Conservation (phyloP, 345 rosid species). For the Corymbia maculata region DNA sequence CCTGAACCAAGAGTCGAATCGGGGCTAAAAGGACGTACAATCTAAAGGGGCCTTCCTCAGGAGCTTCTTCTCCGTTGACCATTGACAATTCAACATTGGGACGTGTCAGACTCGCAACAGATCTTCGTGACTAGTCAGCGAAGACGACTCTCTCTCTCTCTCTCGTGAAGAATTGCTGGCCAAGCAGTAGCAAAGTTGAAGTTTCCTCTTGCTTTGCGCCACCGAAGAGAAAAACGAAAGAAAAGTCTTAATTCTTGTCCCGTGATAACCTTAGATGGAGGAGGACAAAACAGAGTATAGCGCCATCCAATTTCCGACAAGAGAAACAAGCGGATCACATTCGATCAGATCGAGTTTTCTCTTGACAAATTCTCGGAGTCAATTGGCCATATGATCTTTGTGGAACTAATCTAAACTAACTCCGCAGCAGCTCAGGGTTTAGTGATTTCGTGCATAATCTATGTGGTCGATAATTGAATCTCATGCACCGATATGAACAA, state of each 20-base stretch:
- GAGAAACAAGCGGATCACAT: background rate
- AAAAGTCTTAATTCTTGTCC: background rate
- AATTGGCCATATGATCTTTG: background rate
- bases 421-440: background rate
- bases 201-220: background rate
- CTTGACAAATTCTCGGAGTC: background rate
- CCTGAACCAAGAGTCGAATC: background rate
- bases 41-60: background rate
- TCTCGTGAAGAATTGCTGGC: background rate
- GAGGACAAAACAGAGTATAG: background rate
- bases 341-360: background rate
- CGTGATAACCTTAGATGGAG: background rate
- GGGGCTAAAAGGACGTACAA: background rate
- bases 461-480: background rate
- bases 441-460: background rate
- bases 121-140: background rate
- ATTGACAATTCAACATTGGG: background rate
- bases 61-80: background rate
- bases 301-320: background rate
- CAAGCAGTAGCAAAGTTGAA: background rate
- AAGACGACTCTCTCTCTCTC: background rate
- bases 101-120: background rate
- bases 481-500: accelerated
- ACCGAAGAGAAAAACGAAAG: background rate
- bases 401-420: background rate